Base-by-base conservation (phyloP, 1,139 yeast species). In the Chernovozyma sophiae-reginae region DNA sequence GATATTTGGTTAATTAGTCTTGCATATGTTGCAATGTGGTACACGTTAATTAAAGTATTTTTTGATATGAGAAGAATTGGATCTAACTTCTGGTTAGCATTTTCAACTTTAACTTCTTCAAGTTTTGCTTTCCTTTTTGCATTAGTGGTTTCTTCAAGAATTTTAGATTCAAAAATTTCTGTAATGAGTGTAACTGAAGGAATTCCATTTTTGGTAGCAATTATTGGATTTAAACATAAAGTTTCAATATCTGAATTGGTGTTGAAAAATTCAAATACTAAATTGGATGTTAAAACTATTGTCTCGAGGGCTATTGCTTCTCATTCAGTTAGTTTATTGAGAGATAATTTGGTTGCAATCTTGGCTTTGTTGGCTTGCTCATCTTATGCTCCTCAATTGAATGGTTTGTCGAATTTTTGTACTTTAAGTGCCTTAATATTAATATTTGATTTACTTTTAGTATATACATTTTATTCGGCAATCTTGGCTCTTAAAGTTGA, bases 201-300 rank as follows among this genome's bases (percentile, higher is more conserved):
- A 11, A 67, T 92, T 35, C 98, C 98, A 19, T 92, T 92, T 60
- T 72, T 92, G 51, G 96, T 90, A 16, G 92, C 96, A 19, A 82
- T 90, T 8, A 79, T 92, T 52, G 98, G 98, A 1, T 92, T 92
- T 63, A 90, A 89, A 54, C 87, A 86, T 58, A 89, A 92, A 54
- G 77, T 87, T 20, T 72, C 81, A 22, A 74, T 90, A 47, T 86
- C 97, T 1, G 71, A 81, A 22, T 73, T 78, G 36, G 81, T 84
- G 27, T 60, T 81, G 52, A 58, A 60, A 38, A 68, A 68, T 38
- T 62, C 71, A 34, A 46, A 61, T 12, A 51, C 66, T 4, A 54
- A 58, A 32, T 51, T 53, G 29, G 77, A 74, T 41, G 77, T 70
- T 29, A 61, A 67, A 30, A 58, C 66, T 27, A 66, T 74, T 31